Conservation (phyloP, 129 eudicot genomes). For the Pseudognaphalium luteoalbum region DNA sequence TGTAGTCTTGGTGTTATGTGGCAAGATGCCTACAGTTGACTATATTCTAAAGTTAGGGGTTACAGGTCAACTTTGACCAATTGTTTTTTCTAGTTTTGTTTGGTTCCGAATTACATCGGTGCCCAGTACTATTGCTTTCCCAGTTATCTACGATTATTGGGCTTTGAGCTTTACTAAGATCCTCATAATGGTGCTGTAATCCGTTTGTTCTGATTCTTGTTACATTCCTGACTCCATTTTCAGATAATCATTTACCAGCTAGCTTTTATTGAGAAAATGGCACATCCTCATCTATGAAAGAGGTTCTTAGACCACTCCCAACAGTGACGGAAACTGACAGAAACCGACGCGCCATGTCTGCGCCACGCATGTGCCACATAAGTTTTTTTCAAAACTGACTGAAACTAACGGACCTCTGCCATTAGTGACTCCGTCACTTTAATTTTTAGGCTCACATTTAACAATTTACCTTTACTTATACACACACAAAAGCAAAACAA, state of each 20-base stretch:
- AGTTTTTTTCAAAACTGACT: too few relatives aligned
- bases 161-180: neutral
- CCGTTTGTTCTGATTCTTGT: neutral
- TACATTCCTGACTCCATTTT: neutral
- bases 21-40: neutral
- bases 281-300: neutral
- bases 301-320: too few relatives aligned
- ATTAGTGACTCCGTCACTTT: too few relatives aligned
- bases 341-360: too few relatives aligned
- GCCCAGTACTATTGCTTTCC: neutral
- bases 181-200: neutral
- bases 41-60: neutral
- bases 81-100: neutral
- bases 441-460: too few relatives aligned
- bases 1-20: neutral
- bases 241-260: neutral
- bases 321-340: too few relatives aligned
- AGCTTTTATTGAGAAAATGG: neutral
- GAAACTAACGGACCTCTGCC: too few relatives aligned
- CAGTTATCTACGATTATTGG: neutral
- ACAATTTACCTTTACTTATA: too few relatives aligned
- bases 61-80: neutral
- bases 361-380: too few relatives aligned
- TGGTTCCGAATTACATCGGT: neutral
- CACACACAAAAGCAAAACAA: too few relatives aligned